Evolutionary conservation across 768 basidiomycete genomes (phyloP), one percentile per base, ranked within the genome.

Genomic region (Lactarius tabidus): DNA sequence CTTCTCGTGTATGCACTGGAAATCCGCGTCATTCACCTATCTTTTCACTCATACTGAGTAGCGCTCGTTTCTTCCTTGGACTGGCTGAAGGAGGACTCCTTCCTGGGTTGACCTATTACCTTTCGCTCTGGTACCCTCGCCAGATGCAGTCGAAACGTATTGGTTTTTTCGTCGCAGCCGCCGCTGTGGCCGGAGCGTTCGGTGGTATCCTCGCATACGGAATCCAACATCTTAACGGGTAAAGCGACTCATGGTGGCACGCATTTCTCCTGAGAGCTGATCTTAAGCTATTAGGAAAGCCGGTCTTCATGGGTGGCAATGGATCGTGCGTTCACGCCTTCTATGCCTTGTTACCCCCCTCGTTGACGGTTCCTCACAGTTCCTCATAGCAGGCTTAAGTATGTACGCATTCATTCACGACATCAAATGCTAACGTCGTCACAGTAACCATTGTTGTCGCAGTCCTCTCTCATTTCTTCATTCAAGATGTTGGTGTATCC

Each of bases 91-190:
- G 78, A 53, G 83, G 84, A 12, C 9, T 69, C n/a, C 73, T 73
- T 60, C 76, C 79, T 0, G 78, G 77, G 0, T 73, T 79, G 56
- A 76, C 75, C 2, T 82, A 80, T 61, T 79, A 77, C 51, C 75
- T 85, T 52, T 84, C 83, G 15, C 73, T 84, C 56, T 88, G 86
- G 86, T 84, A 90, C 71, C 79, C 84, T 12, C 77, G 82, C 39
- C 75, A 76, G 57, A 86, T 88, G 70, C 81, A 85, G 45, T 84
- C 82, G 18, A 75, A 74, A 69, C 80, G 86, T 33, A 80, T 86
- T 63, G 84, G 85, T 4, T 76, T 87, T 45, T 88, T 88, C 77
- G 86, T 86, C 72, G 81, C 82, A n/a, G 84, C 85, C 43, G 84
- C 85, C 12, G 85, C 84, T 1, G 70, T 82, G 38, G 81, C 85